phyloP scores from a whole-genome alignment of 1,284 basidiomycete genomes.

The Neonothopanus nambi region DNA sequence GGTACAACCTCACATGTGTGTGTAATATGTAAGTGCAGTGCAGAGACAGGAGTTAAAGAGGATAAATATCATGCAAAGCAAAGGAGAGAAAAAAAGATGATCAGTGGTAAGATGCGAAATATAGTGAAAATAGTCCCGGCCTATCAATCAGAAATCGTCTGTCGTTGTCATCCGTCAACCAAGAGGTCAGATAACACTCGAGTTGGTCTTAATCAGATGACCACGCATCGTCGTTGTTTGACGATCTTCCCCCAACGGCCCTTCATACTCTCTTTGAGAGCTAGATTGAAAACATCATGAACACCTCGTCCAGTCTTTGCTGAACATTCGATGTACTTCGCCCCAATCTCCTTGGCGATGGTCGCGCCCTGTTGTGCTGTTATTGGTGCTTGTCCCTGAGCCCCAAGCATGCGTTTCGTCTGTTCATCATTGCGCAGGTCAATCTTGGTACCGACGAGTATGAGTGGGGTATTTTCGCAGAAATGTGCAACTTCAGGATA shows the following conservation, averaged over 20 bases:
- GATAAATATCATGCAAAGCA: conserved; percentile 8
- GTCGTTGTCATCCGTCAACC: background rate
- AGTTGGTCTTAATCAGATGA: conserved; percentile 48
- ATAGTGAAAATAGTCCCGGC: conserved; percentile 27
- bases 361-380: conserved; percentile 76
- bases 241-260: conserved; percentile 73
- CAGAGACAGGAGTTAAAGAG: background rate
- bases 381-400: conserved; percentile 88
- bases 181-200: background rate
- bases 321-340: conserved; percentile 94
- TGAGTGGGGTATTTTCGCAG: conserved; percentile 89
- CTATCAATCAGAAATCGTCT: conserved; percentile 5
- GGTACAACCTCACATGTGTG: background rate
- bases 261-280: conserved; percentile 85
- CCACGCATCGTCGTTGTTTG: conserved; percentile 74
- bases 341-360: conserved; percentile 90
- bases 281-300: conserved; percentile 90
- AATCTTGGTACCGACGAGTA: conserved; percentile 93
- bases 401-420: conserved; percentile 88
- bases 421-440: conserved; percentile 89
- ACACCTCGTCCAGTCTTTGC: conserved; percentile 91
- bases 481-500: conserved; percentile 98
- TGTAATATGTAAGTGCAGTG: background rate
- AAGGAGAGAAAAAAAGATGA: no score
- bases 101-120: conserved; percentile 9